Evolutionary conservation across 768 basidiomycete species (phyloP).

Genomic region (Lanmaoa rubissima): DNA sequence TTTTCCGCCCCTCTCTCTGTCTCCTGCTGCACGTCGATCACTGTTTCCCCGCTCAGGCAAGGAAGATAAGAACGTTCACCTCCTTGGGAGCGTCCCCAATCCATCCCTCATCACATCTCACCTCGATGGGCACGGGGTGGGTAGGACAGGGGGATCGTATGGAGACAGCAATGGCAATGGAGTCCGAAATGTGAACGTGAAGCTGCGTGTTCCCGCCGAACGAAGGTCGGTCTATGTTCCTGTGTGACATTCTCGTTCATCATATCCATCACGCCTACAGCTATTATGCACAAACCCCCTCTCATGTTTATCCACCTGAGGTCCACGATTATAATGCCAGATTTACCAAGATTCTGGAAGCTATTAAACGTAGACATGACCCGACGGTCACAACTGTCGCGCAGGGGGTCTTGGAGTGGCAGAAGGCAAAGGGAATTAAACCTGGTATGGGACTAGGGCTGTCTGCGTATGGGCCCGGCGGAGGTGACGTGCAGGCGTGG

Average conservation of each 20-base stretch:
- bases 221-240: slow-evolving; percentile 51
- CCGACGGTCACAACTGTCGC: slow-evolving; percentile 97
- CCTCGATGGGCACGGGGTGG: slow-evolving; percentile 32
- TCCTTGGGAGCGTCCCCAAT: slow-evolving; percentile 80
- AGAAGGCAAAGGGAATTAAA: slow-evolving; percentile 46
- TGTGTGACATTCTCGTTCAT: not conserved
- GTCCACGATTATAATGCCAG: slow-evolving; percentile 89
- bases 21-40: slow-evolving; percentile 65
- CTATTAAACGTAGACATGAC: slow-evolving; percentile 93
- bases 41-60: slow-evolving; percentile 48
- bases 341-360: slow-evolving; percentile 84
- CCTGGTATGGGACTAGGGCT: slow-evolving; percentile 29
- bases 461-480: slow-evolving; percentile 56
- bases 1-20: slow-evolving; percentile 76
- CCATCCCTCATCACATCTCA: slow-evolving; percentile 52
- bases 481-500: slow-evolving; percentile 90
- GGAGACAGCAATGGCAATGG: slow-evolving; percentile 32
- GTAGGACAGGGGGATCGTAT: slow-evolving; percentile 1
- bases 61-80: slow-evolving; percentile 26
- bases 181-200: slow-evolving; percentile 52
- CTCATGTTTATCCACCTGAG: slow-evolving; percentile 84
- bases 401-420: slow-evolving; percentile 97
- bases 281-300: slow-evolving; percentile 79
- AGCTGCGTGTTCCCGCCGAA: slow-evolving; percentile 80
- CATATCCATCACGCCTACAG: slow-evolving; percentile 36